These are phyloP conservation scores for Penstemon barbatus DNA, from an alignment of 257 asterid species.

Conservation along the genomic window DNA sequence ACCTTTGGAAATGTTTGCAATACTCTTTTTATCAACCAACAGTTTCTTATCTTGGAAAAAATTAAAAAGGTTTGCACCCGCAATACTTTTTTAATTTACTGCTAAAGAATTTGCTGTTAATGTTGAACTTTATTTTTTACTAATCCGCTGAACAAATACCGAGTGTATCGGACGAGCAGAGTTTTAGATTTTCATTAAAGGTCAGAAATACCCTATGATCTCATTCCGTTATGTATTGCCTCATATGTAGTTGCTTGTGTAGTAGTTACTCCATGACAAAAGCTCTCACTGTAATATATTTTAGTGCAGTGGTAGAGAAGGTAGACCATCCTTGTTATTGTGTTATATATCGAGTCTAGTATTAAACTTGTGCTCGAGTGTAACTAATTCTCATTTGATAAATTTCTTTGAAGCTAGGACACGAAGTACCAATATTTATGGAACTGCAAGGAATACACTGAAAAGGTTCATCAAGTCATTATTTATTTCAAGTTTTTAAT, in stretches of 20 bases:
- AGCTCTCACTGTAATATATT: constrained; percentile 9
- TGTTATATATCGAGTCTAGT: constrained; percentile 13
- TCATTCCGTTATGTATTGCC: background rate
- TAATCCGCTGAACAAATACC: background rate
- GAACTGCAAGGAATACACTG: constrained; percentile 87
- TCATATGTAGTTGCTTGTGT: background rate
- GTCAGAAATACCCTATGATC: background rate
- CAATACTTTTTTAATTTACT: constrained; percentile 13
- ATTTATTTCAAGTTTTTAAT: constrained; percentile 19
- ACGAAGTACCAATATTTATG: constrained; percentile 84
- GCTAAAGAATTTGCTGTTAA: constrained; percentile 17
- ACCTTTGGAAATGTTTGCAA: background rate
- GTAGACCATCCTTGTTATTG: constrained; percentile 7
- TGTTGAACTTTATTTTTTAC: background rate
- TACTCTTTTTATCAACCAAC: background rate
- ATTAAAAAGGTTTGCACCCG: too few relatives aligned
- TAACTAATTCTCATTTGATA: constrained; percentile 44
- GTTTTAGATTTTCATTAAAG: background rate
- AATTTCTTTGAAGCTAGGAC: constrained; percentile 78
- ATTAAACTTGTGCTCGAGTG: constrained; percentile 24
- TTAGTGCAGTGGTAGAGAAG: background rate
- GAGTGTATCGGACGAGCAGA: background rate
- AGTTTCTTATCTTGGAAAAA: too few relatives aligned
- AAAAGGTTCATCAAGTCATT: constrained; percentile 50
- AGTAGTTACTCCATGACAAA: background rate